phyloP scores from a whole-genome alignment of 371 early-diverging fungal genomes.

The Actinomucor elegans region DNA sequence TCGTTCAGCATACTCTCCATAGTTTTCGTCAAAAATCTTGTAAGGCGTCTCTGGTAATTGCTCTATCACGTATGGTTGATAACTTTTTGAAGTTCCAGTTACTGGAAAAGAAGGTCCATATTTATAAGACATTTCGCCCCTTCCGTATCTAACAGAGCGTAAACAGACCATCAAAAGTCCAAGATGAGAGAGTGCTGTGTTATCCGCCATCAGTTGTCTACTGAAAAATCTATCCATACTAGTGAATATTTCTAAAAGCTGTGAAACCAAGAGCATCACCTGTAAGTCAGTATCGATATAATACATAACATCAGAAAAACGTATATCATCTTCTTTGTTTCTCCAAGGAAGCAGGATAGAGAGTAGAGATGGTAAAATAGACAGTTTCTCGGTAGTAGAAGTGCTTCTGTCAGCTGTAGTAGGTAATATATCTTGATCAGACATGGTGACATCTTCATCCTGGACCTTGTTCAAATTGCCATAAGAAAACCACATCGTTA shows the following conservation, averaged over 20 bases:
- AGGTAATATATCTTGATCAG: neutral
- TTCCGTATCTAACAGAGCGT: too few relatives aligned
- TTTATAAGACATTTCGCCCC: too few relatives aligned
- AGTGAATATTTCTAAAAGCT: neutral
- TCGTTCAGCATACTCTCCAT: too few relatives aligned
- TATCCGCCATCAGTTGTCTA: conserved; percentile 4
- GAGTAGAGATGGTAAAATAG: conserved; percentile 9
- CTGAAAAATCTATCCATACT: too few relatives aligned
- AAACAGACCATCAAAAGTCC: neutral
- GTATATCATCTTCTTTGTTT: neutral
- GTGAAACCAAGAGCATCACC: neutral
- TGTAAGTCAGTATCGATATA: conserved; percentile 1
- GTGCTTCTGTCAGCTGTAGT: neutral
- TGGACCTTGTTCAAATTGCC: neutral
- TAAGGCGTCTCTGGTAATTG: too few relatives aligned
- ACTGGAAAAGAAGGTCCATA: too few relatives aligned
- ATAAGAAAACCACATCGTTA: conserved; percentile 29
- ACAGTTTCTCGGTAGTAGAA: neutral
- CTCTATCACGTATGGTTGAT: too few relatives aligned
- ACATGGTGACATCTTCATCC: neutral
- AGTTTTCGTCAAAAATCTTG: too few relatives aligned
- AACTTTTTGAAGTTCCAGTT: too few relatives aligned
- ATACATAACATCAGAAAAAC: too few relatives aligned
- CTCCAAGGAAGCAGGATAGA: conserved; percentile 12
- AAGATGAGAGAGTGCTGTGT: neutral